Base-by-base conservation (phyloP, 805 yeast species). In the Saturnispora bothae region DNA sequence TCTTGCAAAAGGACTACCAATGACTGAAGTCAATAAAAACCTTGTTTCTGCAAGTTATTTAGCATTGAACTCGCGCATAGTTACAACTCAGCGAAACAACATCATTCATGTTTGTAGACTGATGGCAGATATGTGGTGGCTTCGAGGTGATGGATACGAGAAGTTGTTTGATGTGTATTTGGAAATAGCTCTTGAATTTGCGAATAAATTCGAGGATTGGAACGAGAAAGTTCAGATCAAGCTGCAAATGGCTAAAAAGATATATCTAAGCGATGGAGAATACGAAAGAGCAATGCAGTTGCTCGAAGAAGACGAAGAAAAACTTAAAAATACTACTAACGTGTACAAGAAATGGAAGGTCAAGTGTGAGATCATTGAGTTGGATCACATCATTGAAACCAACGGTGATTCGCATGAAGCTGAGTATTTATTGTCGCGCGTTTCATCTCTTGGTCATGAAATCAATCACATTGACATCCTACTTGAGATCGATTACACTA, bases 21-120 rank as follows among this genome's bases (percentile, higher is more conserved):
- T 73, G 31, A 51, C 55, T 7, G 56, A 55, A 5, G 65, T 72
- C 10, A 49, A 75, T 23, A 83, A 78, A 46, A 72, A 82, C 31
- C 52, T 75, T 7, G 64, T 70, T 13, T 75, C 76, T 46, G 72
- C 83, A 0, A 60, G 65, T 2, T 76, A 69, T 45, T 62, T 78
- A 8, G 61, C 80, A 0, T 52, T 80, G 17, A 70, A 40, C 27
- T 42, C 40, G 2, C 17, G 23, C 3, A 21, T 26, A 15, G 23
- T 31, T 8, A 18, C 20, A 12, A 30, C 30, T 4, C 35, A 37
- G 26, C n/a, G 23, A 4, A 31, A 17, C 17, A 37, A 37, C 13
- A 23, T 37, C 12, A 37, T 37, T 17, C 35, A 31, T 15, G 35
- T 31, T 13, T 31, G 35, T 32, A 25, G 35, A 27, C n/a, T 37